Evolutionary conservation across 495 filamentous ascomycete species (phyloP).

Genomic region (Penicillium alfredii): DNA sequence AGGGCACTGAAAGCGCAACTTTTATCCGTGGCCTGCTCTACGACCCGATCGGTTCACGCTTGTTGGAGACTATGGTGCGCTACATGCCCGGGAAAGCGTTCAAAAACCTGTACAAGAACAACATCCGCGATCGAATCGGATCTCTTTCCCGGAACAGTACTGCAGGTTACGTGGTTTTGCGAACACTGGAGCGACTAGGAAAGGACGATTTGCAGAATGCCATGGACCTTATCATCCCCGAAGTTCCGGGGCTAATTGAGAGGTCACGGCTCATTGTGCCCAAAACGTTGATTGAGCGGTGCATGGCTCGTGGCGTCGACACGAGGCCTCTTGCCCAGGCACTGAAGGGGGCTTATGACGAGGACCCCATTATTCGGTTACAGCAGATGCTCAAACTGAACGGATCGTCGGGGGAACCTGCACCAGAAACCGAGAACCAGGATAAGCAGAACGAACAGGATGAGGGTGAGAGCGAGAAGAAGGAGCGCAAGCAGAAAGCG

Average conservation of each 20-base stretch:
- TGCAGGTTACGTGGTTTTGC: constrained; percentile 75
- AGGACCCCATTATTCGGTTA: constrained; percentile 48
- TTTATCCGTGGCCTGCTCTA: constrained; percentile 87
- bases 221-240: constrained; percentile 59
- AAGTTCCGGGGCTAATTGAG: constrained; percentile 63
- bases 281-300: constrained; percentile 76
- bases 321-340: constrained; percentile 54
- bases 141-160: constrained; percentile 81
- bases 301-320: constrained; percentile 59
- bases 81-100: constrained; percentile 81
- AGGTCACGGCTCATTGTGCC: constrained; percentile 70
- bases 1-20: constrained; percentile 51
- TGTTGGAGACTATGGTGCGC: constrained; percentile 78
- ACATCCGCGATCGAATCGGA: constrained; percentile 68
- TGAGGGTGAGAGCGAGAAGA: constrained; percentile 30
- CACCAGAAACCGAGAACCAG: constrained; percentile 13
- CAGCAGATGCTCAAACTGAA: constrained; percentile 52
- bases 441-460: constrained; percentile 30
- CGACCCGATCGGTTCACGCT: constrained; percentile 78
- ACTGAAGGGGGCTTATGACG: constrained; percentile 53
- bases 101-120: constrained; percentile 69
- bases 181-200: constrained; percentile 72
- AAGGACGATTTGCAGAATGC: constrained; percentile 74
- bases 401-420: constrained; percentile 20
- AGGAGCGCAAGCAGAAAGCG: constrained; percentile 23